Evolutionary conservation across 2,329 filamentous ascomycete genomes (phyloP).

Genomic region (Cordyceps farinosa): DNA sequence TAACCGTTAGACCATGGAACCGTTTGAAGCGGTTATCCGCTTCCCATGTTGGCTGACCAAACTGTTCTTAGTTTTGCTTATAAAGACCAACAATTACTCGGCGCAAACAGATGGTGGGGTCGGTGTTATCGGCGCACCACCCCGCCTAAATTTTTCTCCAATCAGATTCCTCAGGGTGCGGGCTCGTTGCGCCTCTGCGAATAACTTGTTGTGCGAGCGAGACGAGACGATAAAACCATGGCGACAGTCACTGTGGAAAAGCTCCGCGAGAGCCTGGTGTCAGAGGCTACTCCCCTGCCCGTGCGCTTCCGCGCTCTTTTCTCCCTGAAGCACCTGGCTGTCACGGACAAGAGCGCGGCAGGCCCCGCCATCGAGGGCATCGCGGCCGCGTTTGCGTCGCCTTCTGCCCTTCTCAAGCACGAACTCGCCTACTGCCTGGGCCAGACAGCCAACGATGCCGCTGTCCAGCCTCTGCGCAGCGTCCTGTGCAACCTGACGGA

Average conservation of each 20-base stretch:
- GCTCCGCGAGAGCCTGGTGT: slow-evolving; percentile 72
- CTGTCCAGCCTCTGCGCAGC: slow-evolving; percentile 66
- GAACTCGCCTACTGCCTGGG: slow-evolving; percentile 96
- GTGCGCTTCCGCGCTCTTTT: slow-evolving; percentile 94
- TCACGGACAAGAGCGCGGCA: slow-evolving; percentile 58
- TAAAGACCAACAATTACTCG: background rate
- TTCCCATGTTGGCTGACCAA: slow-evolving; percentile 23
- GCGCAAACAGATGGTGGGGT: slow-evolving; percentile 14
- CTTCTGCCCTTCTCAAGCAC: slow-evolving; percentile 89
- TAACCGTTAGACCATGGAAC: slow-evolving; percentile 37
- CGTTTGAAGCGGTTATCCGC: slow-evolving; percentile 26
- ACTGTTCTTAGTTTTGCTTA: background rate
- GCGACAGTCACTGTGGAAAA: slow-evolving; percentile 49
- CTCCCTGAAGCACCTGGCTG: slow-evolving; percentile 91
- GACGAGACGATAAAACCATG: slow-evolving; percentile 21
- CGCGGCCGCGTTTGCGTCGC: slow-evolving; percentile 77
- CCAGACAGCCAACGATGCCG: slow-evolving; percentile 75
- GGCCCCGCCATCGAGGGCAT: slow-evolving; percentile 69
- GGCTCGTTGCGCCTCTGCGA: slow-evolving; percentile 7
- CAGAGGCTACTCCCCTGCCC: slow-evolving; percentile 77
- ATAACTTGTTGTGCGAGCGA: slow-evolving; percentile 13
- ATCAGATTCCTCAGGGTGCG: slow-evolving; percentile 14
- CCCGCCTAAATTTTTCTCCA: slow-evolving; percentile 22
- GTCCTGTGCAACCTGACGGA: slow-evolving; percentile 77
- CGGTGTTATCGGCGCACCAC: slow-evolving; percentile 22